Conservation (phyloP, 2,329 filamentous ascomycete genomes). For the Dichotomopilus funicola region DNA sequence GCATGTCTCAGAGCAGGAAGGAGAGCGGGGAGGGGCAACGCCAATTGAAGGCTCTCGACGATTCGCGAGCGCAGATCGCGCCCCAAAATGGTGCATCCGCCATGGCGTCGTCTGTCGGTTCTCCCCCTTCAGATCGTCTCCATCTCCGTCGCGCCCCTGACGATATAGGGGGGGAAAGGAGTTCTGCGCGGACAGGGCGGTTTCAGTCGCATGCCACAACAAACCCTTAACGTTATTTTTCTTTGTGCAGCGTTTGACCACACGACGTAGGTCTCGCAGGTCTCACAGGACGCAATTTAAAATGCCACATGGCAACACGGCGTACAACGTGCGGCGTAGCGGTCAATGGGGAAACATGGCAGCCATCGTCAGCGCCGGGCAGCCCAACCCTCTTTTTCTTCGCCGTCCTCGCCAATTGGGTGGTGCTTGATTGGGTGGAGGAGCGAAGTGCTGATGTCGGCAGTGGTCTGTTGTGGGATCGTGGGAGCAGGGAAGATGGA, state of each 20-base stretch:
- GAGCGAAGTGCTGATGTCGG: conserved; percentile 9
- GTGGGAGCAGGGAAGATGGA: conserved; percentile 1
- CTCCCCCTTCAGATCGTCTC: neutral
- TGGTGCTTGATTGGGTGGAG: conserved; percentile 4
- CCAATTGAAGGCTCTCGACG: conserved; percentile 5
- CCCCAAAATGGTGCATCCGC: conserved; percentile 9
- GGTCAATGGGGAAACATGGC: neutral
- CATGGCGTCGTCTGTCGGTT: neutral
- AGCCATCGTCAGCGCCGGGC: too few species aligned
- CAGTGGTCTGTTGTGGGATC: conserved; percentile 8
- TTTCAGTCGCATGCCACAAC: conserved; percentile 3
- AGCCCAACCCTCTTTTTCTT: too few species aligned
- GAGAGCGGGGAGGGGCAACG: neutral
- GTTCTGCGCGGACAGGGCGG: neutral
- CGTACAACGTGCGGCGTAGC: neutral
- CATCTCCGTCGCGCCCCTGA: too few species aligned
- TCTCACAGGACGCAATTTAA: conserved; percentile 6
- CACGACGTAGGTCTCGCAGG: too few species aligned
- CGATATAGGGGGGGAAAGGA: neutral
- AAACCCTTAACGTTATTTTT: neutral
- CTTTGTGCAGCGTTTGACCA: conserved; percentile 7
- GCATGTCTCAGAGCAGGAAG: too few species aligned
- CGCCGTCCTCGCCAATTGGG: neutral
- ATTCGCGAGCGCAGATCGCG: conserved; percentile 15
- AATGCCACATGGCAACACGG: conserved; percentile 15